Evolutionary conservation across 305 asterid genomes (phyloP).

Genomic region (Fraxinus latifolia): DNA sequence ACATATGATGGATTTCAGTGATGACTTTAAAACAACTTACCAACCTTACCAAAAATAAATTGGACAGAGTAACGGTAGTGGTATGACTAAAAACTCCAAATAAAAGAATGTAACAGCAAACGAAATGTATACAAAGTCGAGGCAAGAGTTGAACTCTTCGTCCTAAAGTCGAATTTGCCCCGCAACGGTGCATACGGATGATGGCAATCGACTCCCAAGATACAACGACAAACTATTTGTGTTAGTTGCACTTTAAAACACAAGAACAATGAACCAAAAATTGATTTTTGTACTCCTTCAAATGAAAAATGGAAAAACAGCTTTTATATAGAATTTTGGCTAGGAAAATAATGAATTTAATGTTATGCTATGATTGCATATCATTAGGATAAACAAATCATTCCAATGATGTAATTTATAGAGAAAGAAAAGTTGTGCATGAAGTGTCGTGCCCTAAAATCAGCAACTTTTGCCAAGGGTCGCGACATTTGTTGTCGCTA

Average conservation of each 20-base stretch:
- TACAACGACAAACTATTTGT: not conserved
- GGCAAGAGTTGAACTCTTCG: not conserved
- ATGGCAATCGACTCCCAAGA: not conserved
- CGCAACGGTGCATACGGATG: not conserved
- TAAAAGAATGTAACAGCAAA: no score
- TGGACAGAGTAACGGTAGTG: not conserved
- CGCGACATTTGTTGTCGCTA: not conserved
- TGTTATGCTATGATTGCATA: not conserved
- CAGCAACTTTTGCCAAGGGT: not conserved
- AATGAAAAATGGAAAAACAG: not conserved
- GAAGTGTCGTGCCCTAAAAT: not conserved
- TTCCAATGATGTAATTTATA: no score
- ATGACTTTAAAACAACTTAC: not conserved
- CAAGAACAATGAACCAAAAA: not conserved
- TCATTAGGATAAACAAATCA: not conserved
- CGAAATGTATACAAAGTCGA: not conserved
- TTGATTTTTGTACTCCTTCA: not conserved
- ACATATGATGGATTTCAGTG: not conserved
- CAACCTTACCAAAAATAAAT: not conserved
- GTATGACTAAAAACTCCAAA: no score
- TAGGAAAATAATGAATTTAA: not conserved
- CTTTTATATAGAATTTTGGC: not conserved
- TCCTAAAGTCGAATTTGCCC: not conserved
- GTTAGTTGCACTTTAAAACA: not conserved
- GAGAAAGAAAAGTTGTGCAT: not conserved